Evolutionary conservation across 2,329 filamentous ascomycete genomes (phyloP).

Genomic region (Hymenoscyphus albidus): DNA sequence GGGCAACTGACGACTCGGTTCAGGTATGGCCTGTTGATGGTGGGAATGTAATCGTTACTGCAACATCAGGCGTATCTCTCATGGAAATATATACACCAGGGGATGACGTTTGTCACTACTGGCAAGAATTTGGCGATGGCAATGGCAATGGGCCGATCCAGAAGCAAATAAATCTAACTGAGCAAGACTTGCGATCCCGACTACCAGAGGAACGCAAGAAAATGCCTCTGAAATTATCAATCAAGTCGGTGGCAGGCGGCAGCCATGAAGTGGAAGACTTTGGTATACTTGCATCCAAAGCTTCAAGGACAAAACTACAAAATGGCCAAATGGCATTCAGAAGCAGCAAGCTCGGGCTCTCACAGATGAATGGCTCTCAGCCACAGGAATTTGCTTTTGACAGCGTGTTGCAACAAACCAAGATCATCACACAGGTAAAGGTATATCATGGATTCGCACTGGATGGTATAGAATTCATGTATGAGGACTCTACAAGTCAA

Average conservation of each 20-base stretch:
- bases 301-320: conserved; percentile 69
- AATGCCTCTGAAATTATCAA: conserved; percentile 62
- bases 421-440: conserved; percentile 69
- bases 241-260: conserved; percentile 74
- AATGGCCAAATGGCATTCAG: conserved; percentile 72
- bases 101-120: conserved; percentile 75
- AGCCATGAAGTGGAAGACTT: conserved; percentile 76
- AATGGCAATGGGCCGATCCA: conserved; percentile 57
- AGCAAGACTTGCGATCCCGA: conserved; percentile 67
- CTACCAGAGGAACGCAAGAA: conserved; percentile 72
- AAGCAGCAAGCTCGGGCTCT: conserved; percentile 69
- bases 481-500: conserved; percentile 80
- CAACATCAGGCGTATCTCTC: conserved; percentile 77
- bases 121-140: conserved; percentile 73
- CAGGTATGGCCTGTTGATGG: conserved; percentile 84
- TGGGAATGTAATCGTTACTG: conserved; percentile 70
- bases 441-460: conserved; percentile 74
- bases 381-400: conserved; percentile 72
- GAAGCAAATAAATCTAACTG: conserved; percentile 69
- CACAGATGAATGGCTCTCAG: conserved; percentile 65
- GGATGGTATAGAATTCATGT: conserved; percentile 87
- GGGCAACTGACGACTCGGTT: conserved; percentile 67
- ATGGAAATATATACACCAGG: conserved; percentile 77
- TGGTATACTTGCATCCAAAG: conserved; percentile 62
- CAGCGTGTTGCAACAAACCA: conserved; percentile 62